These are phyloP conservation scores for Tubosaeta sp. DNA, from an alignment of 768 basidiomycete species.

Conservation along the genomic window DNA sequence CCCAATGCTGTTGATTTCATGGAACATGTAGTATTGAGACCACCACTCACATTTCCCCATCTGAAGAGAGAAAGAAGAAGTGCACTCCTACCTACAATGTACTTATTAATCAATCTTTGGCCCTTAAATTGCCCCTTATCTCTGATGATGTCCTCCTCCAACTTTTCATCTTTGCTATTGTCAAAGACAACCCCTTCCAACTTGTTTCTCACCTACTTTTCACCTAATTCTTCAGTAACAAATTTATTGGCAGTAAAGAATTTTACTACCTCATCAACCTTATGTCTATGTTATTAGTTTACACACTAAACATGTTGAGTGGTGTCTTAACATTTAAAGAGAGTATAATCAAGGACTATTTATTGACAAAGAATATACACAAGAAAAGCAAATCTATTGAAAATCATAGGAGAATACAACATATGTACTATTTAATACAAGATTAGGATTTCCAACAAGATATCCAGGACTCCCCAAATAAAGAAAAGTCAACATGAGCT, in stretches of 20 bases:
- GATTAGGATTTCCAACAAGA: not conserved
- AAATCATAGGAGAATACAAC: too few relatives aligned
- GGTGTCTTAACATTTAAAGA: too few relatives aligned
- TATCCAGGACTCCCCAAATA: not conserved
- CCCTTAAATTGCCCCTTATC: slow-evolving; percentile 68
- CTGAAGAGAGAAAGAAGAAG: not conserved
- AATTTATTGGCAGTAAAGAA: slow-evolving; percentile 55
- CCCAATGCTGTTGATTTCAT: not conserved
- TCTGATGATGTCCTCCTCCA: slow-evolving; percentile 90
- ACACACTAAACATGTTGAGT: too few relatives aligned
- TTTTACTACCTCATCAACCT: slow-evolving; percentile 92
- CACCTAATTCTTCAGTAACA: slow-evolving; percentile 30
- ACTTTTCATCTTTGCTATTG: slow-evolving; percentile 89
- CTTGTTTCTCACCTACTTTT: slow-evolving; percentile 54
- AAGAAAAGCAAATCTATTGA: too few relatives aligned
- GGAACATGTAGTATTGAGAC: slow-evolving; percentile 5
- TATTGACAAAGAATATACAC: too few relatives aligned
- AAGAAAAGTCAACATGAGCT: not conserved
- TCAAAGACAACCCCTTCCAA: slow-evolving; percentile 84
- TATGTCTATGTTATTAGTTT: slow-evolving; percentile 62
- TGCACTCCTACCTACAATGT: slow-evolving; percentile 9
- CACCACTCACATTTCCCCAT: not conserved
- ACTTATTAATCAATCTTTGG: slow-evolving; percentile 57
- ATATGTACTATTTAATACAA: not conserved
- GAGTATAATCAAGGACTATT: too few relatives aligned